Evolutionary conservation across 2,329 filamentous ascomycete species (phyloP).

Genomic region (Pleoardoris graminearum): DNA sequence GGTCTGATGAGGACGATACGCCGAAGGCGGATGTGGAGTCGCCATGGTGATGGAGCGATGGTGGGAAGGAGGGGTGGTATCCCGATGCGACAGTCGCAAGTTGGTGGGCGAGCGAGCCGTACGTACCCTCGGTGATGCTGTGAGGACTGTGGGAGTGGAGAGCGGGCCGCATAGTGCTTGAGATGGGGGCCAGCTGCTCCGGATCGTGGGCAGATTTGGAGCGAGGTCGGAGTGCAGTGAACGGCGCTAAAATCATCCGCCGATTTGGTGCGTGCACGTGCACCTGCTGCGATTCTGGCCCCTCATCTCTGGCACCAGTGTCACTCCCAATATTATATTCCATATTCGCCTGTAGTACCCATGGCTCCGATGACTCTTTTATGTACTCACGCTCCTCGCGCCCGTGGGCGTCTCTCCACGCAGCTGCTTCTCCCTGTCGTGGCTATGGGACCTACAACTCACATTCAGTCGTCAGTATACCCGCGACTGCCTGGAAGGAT

Average conservation of each 20-base stretch:
- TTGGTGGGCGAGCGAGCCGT: conserved; percentile 10
- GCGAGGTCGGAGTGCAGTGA: conserved; percentile 3
- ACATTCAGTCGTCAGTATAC: too few relatives aligned
- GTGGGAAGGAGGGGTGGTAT: conserved; percentile 19
- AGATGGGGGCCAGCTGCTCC: conserved; percentile 14
- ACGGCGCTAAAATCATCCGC: conserved; percentile 1
- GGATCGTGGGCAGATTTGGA: conserved; percentile 16
- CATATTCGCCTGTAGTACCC: too few relatives aligned
- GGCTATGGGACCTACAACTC: too few relatives aligned
- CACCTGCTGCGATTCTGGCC: background rate
- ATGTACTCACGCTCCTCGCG: too few relatives aligned
- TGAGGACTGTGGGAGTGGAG: conserved; percentile 14
- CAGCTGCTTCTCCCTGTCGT: too few relatives aligned
- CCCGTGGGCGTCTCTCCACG: too few relatives aligned
- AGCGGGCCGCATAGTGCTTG: conserved; percentile 15
- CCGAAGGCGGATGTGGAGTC: conserved; percentile 21
- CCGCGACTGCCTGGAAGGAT: too few relatives aligned
- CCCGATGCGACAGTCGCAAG: conserved; percentile 14
- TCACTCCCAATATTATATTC: too few relatives aligned
- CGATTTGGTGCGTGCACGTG: background rate
- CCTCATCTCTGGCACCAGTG: too few relatives aligned
- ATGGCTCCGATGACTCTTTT: too few relatives aligned
- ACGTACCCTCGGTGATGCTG: conserved; percentile 10
- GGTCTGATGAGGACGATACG: conserved; percentile 12
- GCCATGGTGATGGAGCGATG: conserved; percentile 24